Percentiles rank a stretch among this genome's conserved stretches.
Evolutionary conservation across 352 stramenopile genomes (phyloP).

Genomic region (Pythium brassicae): DNA sequence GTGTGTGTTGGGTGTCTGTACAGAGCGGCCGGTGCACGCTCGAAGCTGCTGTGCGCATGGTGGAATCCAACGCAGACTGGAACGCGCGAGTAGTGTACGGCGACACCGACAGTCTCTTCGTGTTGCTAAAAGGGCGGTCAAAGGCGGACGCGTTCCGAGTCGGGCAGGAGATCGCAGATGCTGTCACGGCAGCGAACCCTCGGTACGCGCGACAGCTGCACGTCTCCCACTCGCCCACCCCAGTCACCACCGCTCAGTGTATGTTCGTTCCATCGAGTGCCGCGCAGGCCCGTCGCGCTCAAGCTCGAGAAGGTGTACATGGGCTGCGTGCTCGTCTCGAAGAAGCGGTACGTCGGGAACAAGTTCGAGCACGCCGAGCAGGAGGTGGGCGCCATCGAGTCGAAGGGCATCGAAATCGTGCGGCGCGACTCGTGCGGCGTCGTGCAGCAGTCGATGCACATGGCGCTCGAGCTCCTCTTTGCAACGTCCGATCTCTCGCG

Average conservation of each 20-base stretch:
- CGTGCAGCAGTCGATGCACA: conserved; percentile 69
- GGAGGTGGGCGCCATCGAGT: conserved; percentile 61
- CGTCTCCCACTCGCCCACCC: neutral
- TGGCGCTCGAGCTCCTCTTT: conserved; percentile 63
- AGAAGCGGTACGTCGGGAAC: conserved; percentile 92
- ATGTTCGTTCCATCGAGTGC: neutral
- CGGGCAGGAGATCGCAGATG: conserved; percentile 86
- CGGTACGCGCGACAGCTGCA: conserved; percentile 28
- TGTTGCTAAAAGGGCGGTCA: conserved; percentile 92
- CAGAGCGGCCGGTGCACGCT: conserved; percentile 88
- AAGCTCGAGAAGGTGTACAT: conserved; percentile 93
- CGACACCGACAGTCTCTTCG: conserved; percentile 99
- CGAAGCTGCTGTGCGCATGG: conserved; percentile 90
- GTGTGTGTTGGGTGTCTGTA: conserved; percentile 1
- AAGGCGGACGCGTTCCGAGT: conserved; percentile 94
- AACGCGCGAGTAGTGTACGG: conserved; percentile 94
- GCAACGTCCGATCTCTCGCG: conserved; percentile 61
- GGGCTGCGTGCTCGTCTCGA: conserved; percentile 90
- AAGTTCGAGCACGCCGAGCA: conserved; percentile 75
- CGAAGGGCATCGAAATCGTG: conserved; percentile 93
- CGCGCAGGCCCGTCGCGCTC: conserved; percentile 59
- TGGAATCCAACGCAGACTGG: conserved; percentile 81
- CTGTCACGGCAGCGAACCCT: conserved; percentile 84
- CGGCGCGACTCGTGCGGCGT: conserved; percentile 91
- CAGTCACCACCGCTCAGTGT: neutral